phyloP scores from a whole-genome alignment of 2,329 filamentous ascomycete species.

The Lachnellula willkommii region DNA sequence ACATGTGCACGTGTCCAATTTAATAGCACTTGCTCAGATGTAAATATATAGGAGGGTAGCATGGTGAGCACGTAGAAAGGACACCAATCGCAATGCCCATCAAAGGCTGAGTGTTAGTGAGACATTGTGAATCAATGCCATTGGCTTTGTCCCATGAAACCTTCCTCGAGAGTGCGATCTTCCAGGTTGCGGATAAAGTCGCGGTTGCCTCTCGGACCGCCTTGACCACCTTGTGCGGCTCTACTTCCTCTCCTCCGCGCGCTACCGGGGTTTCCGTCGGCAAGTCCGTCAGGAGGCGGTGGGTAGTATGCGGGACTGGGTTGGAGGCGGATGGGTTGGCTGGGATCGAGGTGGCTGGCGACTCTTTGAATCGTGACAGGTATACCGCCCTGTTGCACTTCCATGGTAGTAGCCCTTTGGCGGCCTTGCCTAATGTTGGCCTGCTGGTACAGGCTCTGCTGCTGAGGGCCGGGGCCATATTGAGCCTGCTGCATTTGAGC shows the following conservation, averaged over 20 bases:
- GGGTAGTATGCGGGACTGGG: slow-evolving; percentile 97
- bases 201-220: slow-evolving; percentile 55
- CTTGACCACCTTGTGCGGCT: slow-evolving; percentile 52
- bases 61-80: slow-evolving; percentile 7
- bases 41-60: slow-evolving; percentile 6
- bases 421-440: slow-evolving; percentile 71
- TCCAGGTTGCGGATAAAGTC: slow-evolving; percentile 95
- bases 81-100: slow-evolving; percentile 15
- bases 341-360: slow-evolving; percentile 92
- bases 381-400: slow-evolving; percentile 88
- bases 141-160: slow-evolving; percentile 66
- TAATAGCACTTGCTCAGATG: background rate
- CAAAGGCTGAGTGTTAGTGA: slow-evolving; percentile 5
- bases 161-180: slow-evolving; percentile 89
- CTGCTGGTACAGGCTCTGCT: slow-evolving; percentile 67
- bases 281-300: slow-evolving; percentile 77
- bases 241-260: slow-evolving; percentile 73
- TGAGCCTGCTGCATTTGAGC: slow-evolving; percentile 61
- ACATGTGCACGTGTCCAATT: slow-evolving; percentile 1
- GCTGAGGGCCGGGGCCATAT: slow-evolving; percentile 48
- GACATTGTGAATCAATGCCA: slow-evolving; percentile 61
- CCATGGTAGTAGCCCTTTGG: slow-evolving; percentile 92
- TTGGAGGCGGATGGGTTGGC: slow-evolving; percentile 85
- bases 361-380: slow-evolving; percentile 90
- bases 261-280: slow-evolving; percentile 52